These are phyloP conservation scores for Chlamydomonas sphaeroides DNA, from an alignment of 139 green algal species.

Conservation along the genomic window DNA sequence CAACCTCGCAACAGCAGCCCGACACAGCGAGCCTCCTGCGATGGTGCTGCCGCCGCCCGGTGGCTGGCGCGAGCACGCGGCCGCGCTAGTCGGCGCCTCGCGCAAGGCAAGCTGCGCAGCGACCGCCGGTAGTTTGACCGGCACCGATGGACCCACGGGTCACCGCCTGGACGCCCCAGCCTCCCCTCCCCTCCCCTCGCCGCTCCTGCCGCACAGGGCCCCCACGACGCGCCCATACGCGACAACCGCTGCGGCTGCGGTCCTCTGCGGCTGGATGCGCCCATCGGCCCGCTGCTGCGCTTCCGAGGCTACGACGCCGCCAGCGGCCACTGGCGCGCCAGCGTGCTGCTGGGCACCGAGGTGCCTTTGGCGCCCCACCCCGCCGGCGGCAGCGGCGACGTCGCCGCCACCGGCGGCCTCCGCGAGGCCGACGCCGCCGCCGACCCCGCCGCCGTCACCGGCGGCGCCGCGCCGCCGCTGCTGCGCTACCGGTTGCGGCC, in stretches of 20 bases:
- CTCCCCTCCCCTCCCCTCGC: too few species aligned
- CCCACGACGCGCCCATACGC: constrained; percentile 29
- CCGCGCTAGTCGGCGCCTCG: too few species aligned
- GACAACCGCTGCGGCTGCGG: constrained; percentile 34
- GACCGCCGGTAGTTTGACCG: too few species aligned
- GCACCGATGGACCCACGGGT: too few species aligned
- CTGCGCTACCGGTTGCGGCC: not conserved
- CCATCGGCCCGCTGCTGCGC: constrained; percentile 20
- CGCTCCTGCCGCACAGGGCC: not conserved
- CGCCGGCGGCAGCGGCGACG: not conserved
- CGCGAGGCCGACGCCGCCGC: not conserved
- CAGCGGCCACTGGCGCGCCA: not conserved
- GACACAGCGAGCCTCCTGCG: too few species aligned
- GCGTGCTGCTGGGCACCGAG: constrained; percentile 26
- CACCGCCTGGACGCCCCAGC: too few species aligned
- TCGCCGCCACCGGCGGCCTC: not conserved
- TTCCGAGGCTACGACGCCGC: not conserved
- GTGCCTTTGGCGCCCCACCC: not conserved
- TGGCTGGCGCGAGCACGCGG: too few species aligned
- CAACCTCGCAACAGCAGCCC: too few species aligned
- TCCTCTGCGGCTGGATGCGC: not conserved
- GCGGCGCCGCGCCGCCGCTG: not conserved
- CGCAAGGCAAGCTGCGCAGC: too few species aligned
- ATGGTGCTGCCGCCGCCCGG: too few species aligned
- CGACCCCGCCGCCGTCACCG: too few species aligned